Evolutionary conservation across 2,329 filamentous ascomycete genomes (phyloP).

Genomic region (Xylariaceae sp.): DNA sequence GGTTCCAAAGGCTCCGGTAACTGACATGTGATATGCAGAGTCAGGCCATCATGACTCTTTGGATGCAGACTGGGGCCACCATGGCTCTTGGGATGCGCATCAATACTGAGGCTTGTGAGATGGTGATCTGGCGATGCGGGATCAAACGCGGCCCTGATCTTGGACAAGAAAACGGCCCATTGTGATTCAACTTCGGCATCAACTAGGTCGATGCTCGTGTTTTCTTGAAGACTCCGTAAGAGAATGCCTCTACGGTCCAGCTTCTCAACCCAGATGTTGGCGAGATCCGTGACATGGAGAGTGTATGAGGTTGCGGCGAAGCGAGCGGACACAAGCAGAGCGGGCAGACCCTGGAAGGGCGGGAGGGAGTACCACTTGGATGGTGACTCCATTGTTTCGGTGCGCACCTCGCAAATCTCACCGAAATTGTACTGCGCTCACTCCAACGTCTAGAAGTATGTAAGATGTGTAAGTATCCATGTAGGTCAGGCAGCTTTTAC

Average conservation of each 20-base stretch:
- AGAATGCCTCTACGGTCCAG: constrained; percentile 59
- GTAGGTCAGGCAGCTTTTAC: neutral
- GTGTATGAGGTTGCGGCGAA: constrained; percentile 55
- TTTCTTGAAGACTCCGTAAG: constrained; percentile 54
- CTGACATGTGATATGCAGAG: constrained; percentile 53
- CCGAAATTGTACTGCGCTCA: neutral
- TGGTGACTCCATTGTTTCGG: constrained; percentile 21
- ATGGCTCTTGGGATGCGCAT: constrained; percentile 32
- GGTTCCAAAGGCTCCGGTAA: constrained; percentile 59
- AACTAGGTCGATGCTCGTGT: constrained; percentile 68
- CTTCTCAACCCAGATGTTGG: constrained; percentile 65
- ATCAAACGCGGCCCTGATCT: constrained; percentile 52
- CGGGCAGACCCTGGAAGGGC: constrained; percentile 44
- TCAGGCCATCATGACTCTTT: constrained; percentile 32
- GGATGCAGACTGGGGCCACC: constrained; percentile 43
- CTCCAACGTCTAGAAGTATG: neutral
- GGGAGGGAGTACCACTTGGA: constrained; percentile 47
- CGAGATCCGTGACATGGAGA: constrained; percentile 65
- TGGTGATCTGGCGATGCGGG: constrained; percentile 40
- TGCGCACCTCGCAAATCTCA: neutral
- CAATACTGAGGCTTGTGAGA: constrained; percentile 42
- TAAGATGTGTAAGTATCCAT: neutral
- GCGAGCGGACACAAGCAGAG: constrained; percentile 57
- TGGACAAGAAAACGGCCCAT: constrained; percentile 60
- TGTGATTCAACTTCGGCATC: constrained; percentile 56